phyloP scores from a whole-genome alignment of 2,329 filamentous ascomycete genomes.

The Exophiala calicioides region DNA sequence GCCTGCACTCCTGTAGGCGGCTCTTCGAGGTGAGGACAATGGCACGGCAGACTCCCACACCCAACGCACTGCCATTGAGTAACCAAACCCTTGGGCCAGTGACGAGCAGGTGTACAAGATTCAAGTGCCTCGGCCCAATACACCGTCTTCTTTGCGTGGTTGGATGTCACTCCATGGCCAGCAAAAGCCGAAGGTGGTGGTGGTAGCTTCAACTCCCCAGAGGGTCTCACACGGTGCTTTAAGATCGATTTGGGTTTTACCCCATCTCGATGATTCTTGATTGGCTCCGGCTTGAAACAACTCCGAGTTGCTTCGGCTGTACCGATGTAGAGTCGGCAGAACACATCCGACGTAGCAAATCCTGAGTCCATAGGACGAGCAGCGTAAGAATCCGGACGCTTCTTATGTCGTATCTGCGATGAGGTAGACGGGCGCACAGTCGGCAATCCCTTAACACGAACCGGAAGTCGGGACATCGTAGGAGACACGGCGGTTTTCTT shows the following conservation, averaged over 20 bases:
- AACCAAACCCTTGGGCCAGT: conserved; percentile 2
- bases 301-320: conserved; percentile 9
- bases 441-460: conserved; percentile 14
- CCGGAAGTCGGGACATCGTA: conserved; percentile 19
- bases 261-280: conserved; percentile 18
- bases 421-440: conserved; percentile 12
- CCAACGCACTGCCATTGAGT: conserved; percentile 4
- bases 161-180: conserved; percentile 14
- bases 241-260: conserved; percentile 18
- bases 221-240: conserved; percentile 14
- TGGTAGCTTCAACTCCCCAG: conserved; percentile 8
- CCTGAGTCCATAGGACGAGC: conserved; percentile 7
- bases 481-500: conserved; percentile 14
- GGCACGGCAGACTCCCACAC: conserved; percentile 2
- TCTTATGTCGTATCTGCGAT: conserved; percentile 12
- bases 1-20: not conserved
- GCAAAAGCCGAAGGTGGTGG: not conserved
- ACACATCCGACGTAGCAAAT: conserved; percentile 8
- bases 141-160: conserved; percentile 17
- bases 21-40: conserved; percentile 1
- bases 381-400: conserved; percentile 6
- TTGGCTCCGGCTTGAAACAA: conserved; percentile 16
- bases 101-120: conserved; percentile 4
- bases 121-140: conserved; percentile 2
- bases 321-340: not conserved